Percentiles rank a stretch among this genome's conserved stretches.
Evolutionary conservation across 2,329 filamentous ascomycete genomes (phyloP).

Genomic region (Calonectria fujianensis): DNA sequence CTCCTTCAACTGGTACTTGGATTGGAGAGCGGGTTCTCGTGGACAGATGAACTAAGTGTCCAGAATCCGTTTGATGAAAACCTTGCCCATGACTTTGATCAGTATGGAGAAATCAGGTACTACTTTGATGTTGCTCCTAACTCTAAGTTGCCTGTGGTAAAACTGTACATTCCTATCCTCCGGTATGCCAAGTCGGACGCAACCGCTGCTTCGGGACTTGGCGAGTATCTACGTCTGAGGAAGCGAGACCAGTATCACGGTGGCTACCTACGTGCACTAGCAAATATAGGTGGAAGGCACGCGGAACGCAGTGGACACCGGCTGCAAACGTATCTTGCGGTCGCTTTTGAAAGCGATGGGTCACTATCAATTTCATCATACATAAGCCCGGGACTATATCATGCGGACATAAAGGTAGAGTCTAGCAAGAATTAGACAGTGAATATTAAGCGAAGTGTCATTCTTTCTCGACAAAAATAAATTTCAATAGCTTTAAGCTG

Average conservation of each 20-base stretch:
- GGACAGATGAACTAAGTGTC: not conserved
- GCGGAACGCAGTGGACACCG: not conserved
- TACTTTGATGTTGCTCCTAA: not conserved
- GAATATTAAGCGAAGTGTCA: no score
- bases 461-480: no score
- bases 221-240: not conserved
- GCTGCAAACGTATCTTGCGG: not conserved
- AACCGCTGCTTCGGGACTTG: not conserved
- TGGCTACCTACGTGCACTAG: not conserved
- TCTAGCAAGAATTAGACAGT: not conserved
- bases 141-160: not conserved
- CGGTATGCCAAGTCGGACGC: not conserved
- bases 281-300: not conserved
- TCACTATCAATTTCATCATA: not conserved
- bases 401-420: not conserved
- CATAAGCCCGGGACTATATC: not conserved
- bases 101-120: slow-evolving; percentile 2
- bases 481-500: no score
- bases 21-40: not conserved
- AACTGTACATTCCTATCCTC: not conserved
- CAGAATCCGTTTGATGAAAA: not conserved
- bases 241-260: not conserved
- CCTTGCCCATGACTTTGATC: not conserved
- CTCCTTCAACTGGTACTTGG: not conserved
- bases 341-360: not conserved